Evolutionary conservation across 2,329 filamentous ascomycete genomes (phyloP).

Genomic region (Furcasterigmium furcatum): DNA sequence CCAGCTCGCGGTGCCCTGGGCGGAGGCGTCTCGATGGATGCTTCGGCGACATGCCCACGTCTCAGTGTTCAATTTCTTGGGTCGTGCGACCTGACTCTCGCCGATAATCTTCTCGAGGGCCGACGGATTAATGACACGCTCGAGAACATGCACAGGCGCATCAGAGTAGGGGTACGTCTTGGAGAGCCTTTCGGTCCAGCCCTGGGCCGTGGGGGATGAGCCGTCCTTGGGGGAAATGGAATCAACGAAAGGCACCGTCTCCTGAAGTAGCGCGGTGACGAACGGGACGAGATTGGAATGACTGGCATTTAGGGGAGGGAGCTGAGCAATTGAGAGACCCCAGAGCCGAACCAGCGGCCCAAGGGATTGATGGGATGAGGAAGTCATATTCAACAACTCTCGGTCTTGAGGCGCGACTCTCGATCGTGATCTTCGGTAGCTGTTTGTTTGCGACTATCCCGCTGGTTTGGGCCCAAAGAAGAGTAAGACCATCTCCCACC

Average conservation of each 20-base stretch:
- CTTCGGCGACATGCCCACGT: slow-evolving; percentile 64
- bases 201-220: slow-evolving; percentile 19
- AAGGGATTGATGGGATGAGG: slow-evolving; percentile 15
- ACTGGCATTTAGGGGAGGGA: slow-evolving; percentile 37
- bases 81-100: slow-evolving; percentile 22
- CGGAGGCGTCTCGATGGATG: slow-evolving; percentile 51
- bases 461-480: not conserved
- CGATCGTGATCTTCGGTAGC: too few relatives aligned
- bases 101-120: slow-evolving; percentile 37
- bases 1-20: slow-evolving; percentile 55
- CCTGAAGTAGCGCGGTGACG: slow-evolving; percentile 49
- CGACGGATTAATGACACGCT: slow-evolving; percentile 42
- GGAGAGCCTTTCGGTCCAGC: slow-evolving; percentile 49
- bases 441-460: not conserved
- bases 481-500: not conserved
- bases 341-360: slow-evolving; percentile 52
- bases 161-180: slow-evolving; percentile 47
- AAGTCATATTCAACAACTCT: not conserved
- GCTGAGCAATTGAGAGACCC: slow-evolving; percentile 44
- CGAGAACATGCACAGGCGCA: slow-evolving; percentile 50
- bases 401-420: too few relatives aligned
- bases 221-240: slow-evolving; percentile 41
- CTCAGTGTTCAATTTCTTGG: slow-evolving; percentile 32
- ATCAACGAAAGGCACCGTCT: slow-evolving; percentile 57
- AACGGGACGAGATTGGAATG: slow-evolving; percentile 45